Percentiles rank a stretch among this genome's conserved stretches.
Evolutionary conservation across 2,329 filamentous ascomycete species (phyloP).

Genomic region (Tolypocladium guangdongense): DNA sequence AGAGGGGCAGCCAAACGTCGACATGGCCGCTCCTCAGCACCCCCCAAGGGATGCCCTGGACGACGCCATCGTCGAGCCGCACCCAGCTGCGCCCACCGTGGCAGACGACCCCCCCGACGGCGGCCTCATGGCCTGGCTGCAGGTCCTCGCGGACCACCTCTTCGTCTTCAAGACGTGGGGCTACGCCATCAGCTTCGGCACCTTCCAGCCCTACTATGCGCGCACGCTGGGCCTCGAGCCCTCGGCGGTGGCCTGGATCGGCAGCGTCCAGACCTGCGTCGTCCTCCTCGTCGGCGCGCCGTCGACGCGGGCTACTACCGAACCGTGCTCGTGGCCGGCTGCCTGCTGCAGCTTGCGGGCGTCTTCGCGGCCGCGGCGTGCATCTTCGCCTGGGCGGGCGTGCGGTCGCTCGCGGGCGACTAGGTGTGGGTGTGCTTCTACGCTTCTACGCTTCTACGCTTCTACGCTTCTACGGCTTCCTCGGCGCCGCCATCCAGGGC

Average conservation of each 20-base stretch:
- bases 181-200: slow-evolving; percentile 27
- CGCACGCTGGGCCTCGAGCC: slow-evolving; percentile 17
- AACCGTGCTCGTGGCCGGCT: slow-evolving; percentile 19
- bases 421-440: slow-evolving; percentile 55
- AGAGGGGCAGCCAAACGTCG: neutral
- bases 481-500: slow-evolving; percentile 51
- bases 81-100: neutral
- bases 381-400: slow-evolving; percentile 42
- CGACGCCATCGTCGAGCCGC: neutral
- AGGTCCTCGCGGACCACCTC: slow-evolving; percentile 26
- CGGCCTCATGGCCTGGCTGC: slow-evolving; percentile 24
- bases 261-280: slow-evolving; percentile 34
- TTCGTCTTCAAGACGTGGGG: slow-evolving; percentile 28
- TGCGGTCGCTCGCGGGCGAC: slow-evolving; percentile 19
- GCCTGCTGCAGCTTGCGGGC: slow-evolving; percentile 32
- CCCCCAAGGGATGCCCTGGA: neutral
- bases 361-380: slow-evolving; percentile 34
- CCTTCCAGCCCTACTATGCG: slow-evolving; percentile 28
- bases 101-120: slow-evolving; percentile 17
- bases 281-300: slow-evolving; percentile 27
- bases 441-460: too few species aligned
- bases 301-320: slow-evolving; percentile 31
- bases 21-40: neutral
- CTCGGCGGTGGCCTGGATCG: slow-evolving; percentile 36
- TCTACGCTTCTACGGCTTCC: slow-evolving; percentile 55